Conservation (phyloP, 371 early-diverging fungal genomes). For the Mortierella sp. region DNA sequence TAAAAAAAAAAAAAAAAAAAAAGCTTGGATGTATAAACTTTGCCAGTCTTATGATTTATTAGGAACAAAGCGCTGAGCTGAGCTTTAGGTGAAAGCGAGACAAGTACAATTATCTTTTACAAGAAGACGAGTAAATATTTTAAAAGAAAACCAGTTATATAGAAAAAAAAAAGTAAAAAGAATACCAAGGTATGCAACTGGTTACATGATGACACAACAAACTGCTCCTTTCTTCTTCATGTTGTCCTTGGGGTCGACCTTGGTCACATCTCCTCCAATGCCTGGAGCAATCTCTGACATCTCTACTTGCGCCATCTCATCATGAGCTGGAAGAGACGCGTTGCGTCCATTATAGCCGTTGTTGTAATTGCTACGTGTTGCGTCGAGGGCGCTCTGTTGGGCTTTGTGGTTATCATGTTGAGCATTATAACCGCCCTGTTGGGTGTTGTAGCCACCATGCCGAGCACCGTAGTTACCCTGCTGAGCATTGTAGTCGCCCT, state of each 20-base stretch:
- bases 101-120: background rate
- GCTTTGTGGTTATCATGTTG: background rate
- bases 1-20: conserved; percentile 65
- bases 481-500: background rate
- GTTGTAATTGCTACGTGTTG: background rate
- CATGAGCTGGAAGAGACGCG: background rate
- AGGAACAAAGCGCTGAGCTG: conserved; percentile 1
- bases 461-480: background rate
- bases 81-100: conserved; percentile 1
- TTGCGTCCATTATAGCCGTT: background rate
- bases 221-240: conserved; percentile 41
- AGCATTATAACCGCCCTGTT: conserved; percentile 5
- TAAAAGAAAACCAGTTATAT: background rate
- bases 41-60: conserved; percentile 1
- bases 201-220: conserved; percentile 43
- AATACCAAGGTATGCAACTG: background rate
- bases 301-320: conserved; percentile 30
- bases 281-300: conserved; percentile 26
- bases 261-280: background rate
- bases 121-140: background rate
- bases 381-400: background rate
- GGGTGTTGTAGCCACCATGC: background rate
- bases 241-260: conserved; percentile 10
- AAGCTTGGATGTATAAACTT: background rate
- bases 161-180: background rate